phyloP scores from a whole-genome alignment of 164 flowering plant genomes.

The grape (Vitis vinifera) region DNA sequence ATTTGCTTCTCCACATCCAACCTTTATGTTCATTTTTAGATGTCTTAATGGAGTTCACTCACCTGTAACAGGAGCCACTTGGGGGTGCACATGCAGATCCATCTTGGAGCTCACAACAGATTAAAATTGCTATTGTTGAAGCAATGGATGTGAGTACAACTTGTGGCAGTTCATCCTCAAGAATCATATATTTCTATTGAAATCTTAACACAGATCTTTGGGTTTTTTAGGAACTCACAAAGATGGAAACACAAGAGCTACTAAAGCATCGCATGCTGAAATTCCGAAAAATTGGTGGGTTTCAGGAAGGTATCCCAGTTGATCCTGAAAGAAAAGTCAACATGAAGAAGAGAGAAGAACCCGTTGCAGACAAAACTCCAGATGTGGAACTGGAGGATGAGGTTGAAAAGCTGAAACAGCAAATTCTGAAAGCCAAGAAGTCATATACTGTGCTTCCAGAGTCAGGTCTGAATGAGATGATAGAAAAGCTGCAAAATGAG shows the following conservation, averaged over 20 bases:
- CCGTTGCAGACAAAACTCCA: conserved; percentile 28
- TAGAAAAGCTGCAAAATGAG: conserved; percentile 59
- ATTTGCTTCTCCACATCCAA: not conserved
- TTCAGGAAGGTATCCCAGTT: conserved; percentile 63
- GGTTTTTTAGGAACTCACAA: conserved; percentile 62
- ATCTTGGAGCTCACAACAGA: conserved; percentile 85
- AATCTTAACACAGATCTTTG: not conserved
- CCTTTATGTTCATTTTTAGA: not conserved
- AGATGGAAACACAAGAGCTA: conserved; percentile 65
- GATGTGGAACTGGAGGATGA: conserved; percentile 52
- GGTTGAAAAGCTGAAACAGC: conserved; percentile 63
- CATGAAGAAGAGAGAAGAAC: conserved; percentile 69
- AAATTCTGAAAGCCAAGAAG: conserved; percentile 52
- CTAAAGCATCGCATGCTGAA: conserved; percentile 64
- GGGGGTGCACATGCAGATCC: conserved; percentile 98
- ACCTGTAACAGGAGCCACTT: conserved; percentile 78
- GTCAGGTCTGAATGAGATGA: conserved; percentile 52
- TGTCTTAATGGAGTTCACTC: not conserved
- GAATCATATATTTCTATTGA: not conserved
- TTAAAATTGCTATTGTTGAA: conserved; percentile 64
- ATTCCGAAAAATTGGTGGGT: conserved; percentile 75
- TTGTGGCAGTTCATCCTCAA: not conserved
- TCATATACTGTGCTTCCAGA: conserved; percentile 44
- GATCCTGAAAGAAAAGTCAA: conserved; percentile 57
- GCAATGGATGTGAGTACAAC: conserved; percentile 77